A percentile compares a stretch with the other conserved stretches of the same genome.
Conservation (phyloP, 495 filamentous ascomycete species). For the Venustampulla echinocandica region DNA sequence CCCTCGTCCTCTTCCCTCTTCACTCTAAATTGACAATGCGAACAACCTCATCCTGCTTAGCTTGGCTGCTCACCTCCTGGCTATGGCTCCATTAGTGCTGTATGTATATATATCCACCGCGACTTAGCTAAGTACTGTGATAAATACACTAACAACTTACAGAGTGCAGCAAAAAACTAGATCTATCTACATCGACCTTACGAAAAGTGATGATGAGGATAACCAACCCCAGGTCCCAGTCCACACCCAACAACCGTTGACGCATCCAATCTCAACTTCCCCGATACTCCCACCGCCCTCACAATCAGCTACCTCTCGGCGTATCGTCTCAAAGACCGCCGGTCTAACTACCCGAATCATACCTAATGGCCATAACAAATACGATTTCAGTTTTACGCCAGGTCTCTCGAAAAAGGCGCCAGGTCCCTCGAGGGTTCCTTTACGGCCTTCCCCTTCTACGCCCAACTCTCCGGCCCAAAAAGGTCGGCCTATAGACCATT, state of each 20-base stretch:
- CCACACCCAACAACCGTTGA: neutral
- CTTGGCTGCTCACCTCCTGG: neutral
- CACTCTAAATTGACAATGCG: neutral
- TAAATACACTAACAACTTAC: too few species aligned
- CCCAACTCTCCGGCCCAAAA: too few species aligned
- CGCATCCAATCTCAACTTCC: neutral
- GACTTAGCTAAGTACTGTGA: too few species aligned
- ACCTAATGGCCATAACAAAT: neutral
- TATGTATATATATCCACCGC: too few species aligned
- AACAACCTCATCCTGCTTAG: neutral
- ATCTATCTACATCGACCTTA: too few species aligned
- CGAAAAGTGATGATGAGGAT: constrained; percentile 17
- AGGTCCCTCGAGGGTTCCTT: neutral
- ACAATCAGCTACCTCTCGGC: neutral
- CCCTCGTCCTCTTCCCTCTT: neutral
- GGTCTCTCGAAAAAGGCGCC: neutral
- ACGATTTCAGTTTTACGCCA: neutral
- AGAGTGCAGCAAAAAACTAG: too few species aligned
- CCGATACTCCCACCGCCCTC: neutral
- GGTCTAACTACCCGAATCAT: neutral
- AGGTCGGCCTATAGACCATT: too few species aligned
- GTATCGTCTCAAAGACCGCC: too few species aligned
- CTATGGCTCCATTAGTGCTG: neutral
- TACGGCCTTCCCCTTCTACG: too few species aligned
- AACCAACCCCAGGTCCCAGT: neutral